phyloP scores from a whole-genome alignment of 208 protist genomes.

The Angomonas ambiguus region DNA sequence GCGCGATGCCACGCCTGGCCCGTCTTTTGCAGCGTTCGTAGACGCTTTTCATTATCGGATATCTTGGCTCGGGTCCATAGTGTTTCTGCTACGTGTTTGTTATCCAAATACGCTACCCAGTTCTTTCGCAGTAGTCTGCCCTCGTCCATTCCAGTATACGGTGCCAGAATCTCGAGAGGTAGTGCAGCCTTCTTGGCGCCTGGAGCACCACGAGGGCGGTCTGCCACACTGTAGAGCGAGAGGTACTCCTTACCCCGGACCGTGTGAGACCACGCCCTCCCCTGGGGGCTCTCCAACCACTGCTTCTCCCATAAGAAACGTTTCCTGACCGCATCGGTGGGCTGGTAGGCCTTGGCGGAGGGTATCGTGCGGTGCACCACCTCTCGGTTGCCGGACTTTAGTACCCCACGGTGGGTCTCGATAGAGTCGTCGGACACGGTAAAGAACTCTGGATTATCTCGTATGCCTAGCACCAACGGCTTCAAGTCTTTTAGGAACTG shows the following conservation, averaged over 20 bases:
- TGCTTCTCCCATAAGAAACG: conserved; percentile 63
- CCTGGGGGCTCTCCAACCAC: conserved; percentile 62
- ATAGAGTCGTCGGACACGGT: conserved; percentile 67
- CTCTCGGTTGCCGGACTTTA: conserved; percentile 16
- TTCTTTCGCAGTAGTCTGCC: conserved; percentile 71
- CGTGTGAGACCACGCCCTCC: conserved; percentile 59
- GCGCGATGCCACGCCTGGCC: conserved; percentile 87
- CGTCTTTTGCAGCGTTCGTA: conserved; percentile 67
- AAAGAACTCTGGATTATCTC: conserved; percentile 92
- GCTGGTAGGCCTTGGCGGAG: conserved; percentile 65
- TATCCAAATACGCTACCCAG: conserved; percentile 91
- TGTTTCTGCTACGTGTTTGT: conserved; percentile 88
- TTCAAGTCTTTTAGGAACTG: conserved; percentile 89
- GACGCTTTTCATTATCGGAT: conserved; percentile 73
- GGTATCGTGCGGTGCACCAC: conserved; percentile 76
- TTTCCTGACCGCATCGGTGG: conserved; percentile 54
- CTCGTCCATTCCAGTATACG: conserved; percentile 91
- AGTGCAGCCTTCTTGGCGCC: conserved; percentile 64
- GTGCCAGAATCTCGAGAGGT: conserved; percentile 73
- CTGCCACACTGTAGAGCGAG: conserved; percentile 53
- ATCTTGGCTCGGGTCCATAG: conserved; percentile 83
- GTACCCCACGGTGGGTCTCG: conserved; percentile 70
- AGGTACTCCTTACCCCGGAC: conserved; percentile 85
- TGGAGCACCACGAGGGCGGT: conserved; percentile 73
- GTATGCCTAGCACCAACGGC: conserved; percentile 87